Percentiles rank a stretch among this genome's conserved stretches.
These are phyloP conservation scores for Leishmania tarentolae DNA, from an alignment of 208 protist genomes.

Conservation along the genomic window DNA sequence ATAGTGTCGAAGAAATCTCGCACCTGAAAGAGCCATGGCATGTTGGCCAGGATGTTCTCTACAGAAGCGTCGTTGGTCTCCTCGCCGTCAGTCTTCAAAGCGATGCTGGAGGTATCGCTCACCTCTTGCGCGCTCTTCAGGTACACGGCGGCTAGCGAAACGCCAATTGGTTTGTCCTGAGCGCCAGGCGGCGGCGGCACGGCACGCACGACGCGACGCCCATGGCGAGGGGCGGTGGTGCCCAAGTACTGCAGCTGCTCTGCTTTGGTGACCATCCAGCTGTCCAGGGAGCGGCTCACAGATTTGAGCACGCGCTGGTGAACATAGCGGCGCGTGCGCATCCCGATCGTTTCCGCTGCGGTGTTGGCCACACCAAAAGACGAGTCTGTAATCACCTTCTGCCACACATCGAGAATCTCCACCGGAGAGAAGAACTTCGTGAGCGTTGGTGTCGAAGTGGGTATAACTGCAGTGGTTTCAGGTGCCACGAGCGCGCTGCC, in stretches of 20 bases:
- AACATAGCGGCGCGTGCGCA: slow-evolving; percentile 51
- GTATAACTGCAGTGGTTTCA: slow-evolving; percentile 17
- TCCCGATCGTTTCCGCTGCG: slow-evolving; percentile 27
- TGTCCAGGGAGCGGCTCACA: slow-evolving; percentile 51
- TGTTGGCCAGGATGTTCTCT: slow-evolving; percentile 52
- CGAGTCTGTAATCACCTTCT: slow-evolving; percentile 45
- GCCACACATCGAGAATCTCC: slow-evolving; percentile 69
- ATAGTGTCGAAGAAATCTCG: slow-evolving; percentile 70
- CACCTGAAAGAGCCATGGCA: slow-evolving; percentile 66
- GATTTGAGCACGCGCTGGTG: slow-evolving; percentile 62
- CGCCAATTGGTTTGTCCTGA: slow-evolving; percentile 41
- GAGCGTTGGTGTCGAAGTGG: slow-evolving; percentile 45
- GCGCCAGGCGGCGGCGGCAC: slow-evolving; percentile 30
- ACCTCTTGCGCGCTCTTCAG: slow-evolving; percentile 34
- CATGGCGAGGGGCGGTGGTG: slow-evolving; percentile 36
- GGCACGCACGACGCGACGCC: slow-evolving; percentile 27
- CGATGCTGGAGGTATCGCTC: slow-evolving; percentile 30
- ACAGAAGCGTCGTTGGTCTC: slow-evolving; percentile 4
- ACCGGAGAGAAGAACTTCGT: slow-evolving; percentile 52
- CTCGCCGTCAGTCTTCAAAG: slow-evolving; percentile 17
- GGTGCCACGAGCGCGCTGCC: slow-evolving; percentile 59
- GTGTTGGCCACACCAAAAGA: slow-evolving; percentile 13
- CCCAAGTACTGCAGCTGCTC: slow-evolving; percentile 68
- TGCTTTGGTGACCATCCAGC: slow-evolving; percentile 61
- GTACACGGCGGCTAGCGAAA: slow-evolving; percentile 61